Conservation (phyloP, 495 filamentous ascomycete genomes). For the Venustampulla echinocandica region DNA sequence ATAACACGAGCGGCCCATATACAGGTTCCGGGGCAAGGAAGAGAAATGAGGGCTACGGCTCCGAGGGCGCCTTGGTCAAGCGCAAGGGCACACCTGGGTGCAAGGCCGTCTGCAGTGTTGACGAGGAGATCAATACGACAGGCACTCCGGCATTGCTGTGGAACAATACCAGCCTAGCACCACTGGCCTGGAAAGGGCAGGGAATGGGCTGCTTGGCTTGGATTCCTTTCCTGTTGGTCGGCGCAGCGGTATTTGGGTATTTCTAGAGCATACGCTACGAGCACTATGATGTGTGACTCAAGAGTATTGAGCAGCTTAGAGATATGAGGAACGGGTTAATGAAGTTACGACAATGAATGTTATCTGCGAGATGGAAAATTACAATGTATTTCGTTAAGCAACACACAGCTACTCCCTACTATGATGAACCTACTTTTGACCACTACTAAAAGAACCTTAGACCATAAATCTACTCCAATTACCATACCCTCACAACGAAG, state of each 20-base stretch:
- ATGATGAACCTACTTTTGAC: too few species aligned
- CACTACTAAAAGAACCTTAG: too few species aligned
- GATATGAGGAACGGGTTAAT: too few species aligned
- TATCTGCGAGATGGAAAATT: too few species aligned
- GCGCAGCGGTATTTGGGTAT: constrained; percentile 1
- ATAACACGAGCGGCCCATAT: constrained; percentile 42
- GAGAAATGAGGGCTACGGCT: constrained; percentile 6
- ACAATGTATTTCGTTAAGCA: too few species aligned
- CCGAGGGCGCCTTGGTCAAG: constrained; percentile 4
- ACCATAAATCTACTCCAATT: too few species aligned
- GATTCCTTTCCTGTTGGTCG: constrained; percentile 10
- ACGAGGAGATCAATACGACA: constrained; percentile 30
- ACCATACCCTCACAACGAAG: too few species aligned
- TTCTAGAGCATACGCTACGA: too few species aligned
- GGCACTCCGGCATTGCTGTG: constrained; percentile 38
- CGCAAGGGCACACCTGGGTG: constrained; percentile 22
- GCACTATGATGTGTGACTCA: too few species aligned
- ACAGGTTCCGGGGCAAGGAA: not conserved
- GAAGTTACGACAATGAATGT: too few species aligned
- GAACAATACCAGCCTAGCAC: constrained; percentile 25
- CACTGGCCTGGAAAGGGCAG: not conserved
- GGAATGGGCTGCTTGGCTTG: constrained; percentile 8
- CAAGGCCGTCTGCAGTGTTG: constrained; percentile 40
- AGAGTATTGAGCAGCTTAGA: too few species aligned
- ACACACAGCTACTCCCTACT: too few species aligned